Conservation (phyloP, 208 protist species). For the Phytomonas francai region DNA sequence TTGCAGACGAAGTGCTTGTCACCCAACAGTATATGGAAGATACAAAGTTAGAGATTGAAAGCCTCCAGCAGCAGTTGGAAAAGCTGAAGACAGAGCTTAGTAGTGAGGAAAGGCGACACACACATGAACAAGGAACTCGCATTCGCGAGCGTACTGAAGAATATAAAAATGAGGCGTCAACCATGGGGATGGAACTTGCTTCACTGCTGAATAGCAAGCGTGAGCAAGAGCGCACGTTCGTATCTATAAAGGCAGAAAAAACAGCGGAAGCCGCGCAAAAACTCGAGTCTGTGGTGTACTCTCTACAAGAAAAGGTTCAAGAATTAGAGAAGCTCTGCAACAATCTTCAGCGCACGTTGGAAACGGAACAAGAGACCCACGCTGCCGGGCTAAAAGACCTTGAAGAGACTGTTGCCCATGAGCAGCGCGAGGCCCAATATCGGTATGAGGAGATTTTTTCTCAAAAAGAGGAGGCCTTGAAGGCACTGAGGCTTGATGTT, state of each 20-base stretch:
- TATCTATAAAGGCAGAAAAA: constrained; percentile 80
- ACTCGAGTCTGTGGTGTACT: constrained; percentile 70
- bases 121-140: constrained; percentile 88
- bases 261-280: constrained; percentile 53
- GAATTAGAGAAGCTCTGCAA: constrained; percentile 64
- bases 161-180: constrained; percentile 71
- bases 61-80: constrained; percentile 81
- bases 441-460: constrained; percentile 73
- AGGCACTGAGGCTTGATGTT: constrained; percentile 58
- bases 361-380: constrained; percentile 38
- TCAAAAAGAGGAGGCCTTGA: constrained; percentile 47
- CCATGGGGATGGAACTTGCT: constrained; percentile 68
- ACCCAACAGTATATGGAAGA: constrained; percentile 93
- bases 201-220: constrained; percentile 74
- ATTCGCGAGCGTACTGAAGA: constrained; percentile 88
- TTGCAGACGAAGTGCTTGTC: constrained; percentile 90
- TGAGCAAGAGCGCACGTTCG: constrained; percentile 89
- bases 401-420: constrained; percentile 21
- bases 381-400: constrained; percentile 29
- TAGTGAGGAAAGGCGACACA: constrained; percentile 90
- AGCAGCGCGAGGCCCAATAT: constrained; percentile 52
- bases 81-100: constrained; percentile 91
- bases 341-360: constrained; percentile 57
- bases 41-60: constrained; percentile 67
- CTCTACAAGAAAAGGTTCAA: constrained; percentile 87